Base-by-base conservation (phyloP, 1,284 basidiomycete genomes). In the Melampsora abietis-canadensis region DNA sequence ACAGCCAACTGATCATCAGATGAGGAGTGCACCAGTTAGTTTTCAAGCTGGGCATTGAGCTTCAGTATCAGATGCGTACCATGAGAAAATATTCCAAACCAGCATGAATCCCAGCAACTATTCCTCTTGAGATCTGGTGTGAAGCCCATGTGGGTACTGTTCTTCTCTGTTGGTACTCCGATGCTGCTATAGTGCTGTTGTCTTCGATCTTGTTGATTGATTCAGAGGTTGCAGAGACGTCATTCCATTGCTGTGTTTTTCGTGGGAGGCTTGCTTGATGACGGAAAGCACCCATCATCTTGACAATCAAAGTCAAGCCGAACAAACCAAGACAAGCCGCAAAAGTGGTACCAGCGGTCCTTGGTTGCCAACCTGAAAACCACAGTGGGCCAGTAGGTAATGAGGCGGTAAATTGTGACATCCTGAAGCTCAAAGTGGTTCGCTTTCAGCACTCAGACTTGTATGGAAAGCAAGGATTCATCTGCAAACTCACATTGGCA, bases 351-450 rank as follows among this genome's bases (percentile, higher is more conserved):
- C 60, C 60, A 14, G 60, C 27, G 17, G 10, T 62, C 1, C 21
- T 62, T 2, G 60, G 60, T n/a, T 27, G 24, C 60, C 60, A 62
- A 37, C 60, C 60, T 30, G 27, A n/a, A 30, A 62, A 62, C 60
- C 60, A 62, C n/a, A 62, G 60, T 31, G 60, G 60, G 6, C 27
- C 34, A 30, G 19, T 24, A 57, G 51, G 51, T 15, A 57, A 57
- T 24, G 21, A 21, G 14, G 51, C n/a, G 10, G n/a, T 57, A 57
- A 57, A 57, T 44, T 44, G 14, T 14, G 40, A 44, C 40, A 44
- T 44, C 40, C 40, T 44, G 12, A 17, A 17, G 4, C 2, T 15
- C 14, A 4, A 44, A 44, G 15, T 44, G 3, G 15, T 15, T 15
- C 40, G 14, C 15, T 44, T 44, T 44, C 5, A 44, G 40, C 40